phyloP scores from a whole-genome alignment of 805 yeast species.

The Myxozyma monticola region DNA sequence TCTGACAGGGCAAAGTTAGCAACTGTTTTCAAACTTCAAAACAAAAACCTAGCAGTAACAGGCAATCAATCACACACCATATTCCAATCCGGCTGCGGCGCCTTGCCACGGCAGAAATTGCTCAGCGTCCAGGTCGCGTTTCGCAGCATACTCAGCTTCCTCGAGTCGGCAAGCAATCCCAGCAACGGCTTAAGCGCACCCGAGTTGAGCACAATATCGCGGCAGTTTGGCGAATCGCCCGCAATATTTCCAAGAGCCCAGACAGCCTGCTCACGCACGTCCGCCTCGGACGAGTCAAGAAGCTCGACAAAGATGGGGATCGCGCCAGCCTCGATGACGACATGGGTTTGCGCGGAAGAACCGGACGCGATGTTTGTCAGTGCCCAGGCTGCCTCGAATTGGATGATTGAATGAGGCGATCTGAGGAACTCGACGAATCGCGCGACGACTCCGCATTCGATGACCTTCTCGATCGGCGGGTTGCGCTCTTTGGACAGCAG shows the following conservation, averaged over 20 bases:
- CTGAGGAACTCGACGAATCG: slow-evolving; percentile 83
- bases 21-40: not conserved
- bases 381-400: slow-evolving; percentile 99
- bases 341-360: slow-evolving; percentile 79
- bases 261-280: slow-evolving; percentile 96
- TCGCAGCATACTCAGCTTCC: slow-evolving; percentile 79
- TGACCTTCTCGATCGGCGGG: slow-evolving; percentile 94
- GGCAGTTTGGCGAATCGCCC: slow-evolving; percentile 87
- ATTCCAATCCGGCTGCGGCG: slow-evolving; percentile 95
- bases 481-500: slow-evolving; percentile 88
- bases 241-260: slow-evolving; percentile 99
- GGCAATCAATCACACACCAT: slow-evolving; percentile 35
- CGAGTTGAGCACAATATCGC: slow-evolving; percentile 83
- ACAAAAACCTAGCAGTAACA: not conserved
- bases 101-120: slow-evolving; percentile 93
- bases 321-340: slow-evolving; percentile 90
- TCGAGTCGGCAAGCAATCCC: slow-evolving; percentile 71
- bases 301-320: slow-evolving; percentile 87
- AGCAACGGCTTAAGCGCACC: slow-evolving; percentile 90
- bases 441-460: slow-evolving; percentile 91
- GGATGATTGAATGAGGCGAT: slow-evolving; percentile 75
- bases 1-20: slow-evolving; percentile 37
- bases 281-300: slow-evolving; percentile 75
- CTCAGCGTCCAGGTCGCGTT: slow-evolving; percentile 98
- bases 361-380: slow-evolving; percentile 97